Evolutionary conservation across 352 stramenopile species (phyloP).

Genomic region (Blastocystis sp.): DNA sequence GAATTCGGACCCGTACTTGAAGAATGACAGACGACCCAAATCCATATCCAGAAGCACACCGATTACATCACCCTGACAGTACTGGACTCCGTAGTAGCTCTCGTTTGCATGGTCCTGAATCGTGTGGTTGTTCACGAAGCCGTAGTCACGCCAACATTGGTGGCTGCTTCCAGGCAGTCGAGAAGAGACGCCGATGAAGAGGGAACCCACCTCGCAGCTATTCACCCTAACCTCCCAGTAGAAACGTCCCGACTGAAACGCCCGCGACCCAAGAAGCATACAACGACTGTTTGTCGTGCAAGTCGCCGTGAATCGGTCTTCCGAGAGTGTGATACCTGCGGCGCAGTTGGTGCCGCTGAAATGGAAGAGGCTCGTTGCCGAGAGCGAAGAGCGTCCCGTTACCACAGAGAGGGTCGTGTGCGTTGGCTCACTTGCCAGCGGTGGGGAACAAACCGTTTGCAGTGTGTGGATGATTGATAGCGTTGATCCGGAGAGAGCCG

Average conservation of each 20-base stretch:
- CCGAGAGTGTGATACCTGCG: conserved; percentile 16
- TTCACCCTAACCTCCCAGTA: conserved; percentile 51
- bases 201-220: conserved; percentile 16
- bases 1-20: conserved; percentile 40
- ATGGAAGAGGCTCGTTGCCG: background rate
- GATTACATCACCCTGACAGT: conserved; percentile 22
- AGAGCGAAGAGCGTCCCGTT: background rate
- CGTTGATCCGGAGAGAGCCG: background rate
- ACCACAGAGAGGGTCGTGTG: background rate
- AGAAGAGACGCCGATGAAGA: conserved; percentile 47
- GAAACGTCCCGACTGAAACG: background rate
- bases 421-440: background rate
- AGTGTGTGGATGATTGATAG: background rate
- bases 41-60: conserved; percentile 55
- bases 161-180: conserved; percentile 20
- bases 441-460: background rate
- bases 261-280: conserved; percentile 35
- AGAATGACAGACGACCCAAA: conserved; percentile 20
- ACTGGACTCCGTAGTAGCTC: conserved; percentile 40
- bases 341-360: conserved; percentile 1
- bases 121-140: conserved; percentile 49
- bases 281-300: conserved; percentile 45
- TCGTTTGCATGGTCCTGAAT: conserved; percentile 52
- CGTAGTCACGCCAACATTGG: conserved; percentile 55
- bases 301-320: background rate